Evolutionary conservation across 2,329 filamentous ascomycete genomes (phyloP).

Genomic region (Rhytidhysteron rufulum): DNA sequence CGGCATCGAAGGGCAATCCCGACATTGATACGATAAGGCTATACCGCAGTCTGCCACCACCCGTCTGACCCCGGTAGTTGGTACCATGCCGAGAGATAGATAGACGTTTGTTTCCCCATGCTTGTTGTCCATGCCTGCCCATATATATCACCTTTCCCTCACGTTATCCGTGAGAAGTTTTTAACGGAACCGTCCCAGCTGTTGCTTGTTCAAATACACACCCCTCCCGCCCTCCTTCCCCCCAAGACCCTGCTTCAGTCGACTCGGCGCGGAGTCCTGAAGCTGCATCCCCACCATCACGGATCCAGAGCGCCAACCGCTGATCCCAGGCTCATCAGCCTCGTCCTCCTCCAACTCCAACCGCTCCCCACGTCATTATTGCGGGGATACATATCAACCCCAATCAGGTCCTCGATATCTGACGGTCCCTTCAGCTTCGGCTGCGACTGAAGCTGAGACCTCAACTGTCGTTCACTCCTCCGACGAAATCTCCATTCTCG

Average conservation of each 20-base stretch:
- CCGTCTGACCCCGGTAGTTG: too few species aligned
- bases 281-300: conserved; percentile 13
- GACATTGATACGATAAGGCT: too few species aligned
- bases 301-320: conserved; percentile 22
- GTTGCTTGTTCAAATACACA: too few species aligned
- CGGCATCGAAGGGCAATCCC: too few species aligned
- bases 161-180: too few species aligned
- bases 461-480: conserved; percentile 13
- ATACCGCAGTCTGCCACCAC: too few species aligned
- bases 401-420: conserved; percentile 15
- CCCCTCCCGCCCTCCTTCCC: too few species aligned
- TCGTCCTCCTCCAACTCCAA: conserved; percentile 8
- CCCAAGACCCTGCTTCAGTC: conserved; percentile 7
- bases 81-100: too few species aligned
- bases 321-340: conserved; percentile 11
- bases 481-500: conserved; percentile 12
- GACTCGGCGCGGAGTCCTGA: conserved; percentile 5
- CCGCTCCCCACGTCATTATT: conserved; percentile 26
- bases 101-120: too few species aligned
- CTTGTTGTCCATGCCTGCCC: too few species aligned
- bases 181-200: too few species aligned
- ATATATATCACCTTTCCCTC: too few species aligned
- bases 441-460: conserved; percentile 11
- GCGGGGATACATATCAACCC: conserved; percentile 16
- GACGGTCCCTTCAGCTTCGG: conserved; percentile 16